Evolutionary conservation across 768 basidiomycete genomes (phyloP).

Genomic region (Ramaria sp.): DNA sequence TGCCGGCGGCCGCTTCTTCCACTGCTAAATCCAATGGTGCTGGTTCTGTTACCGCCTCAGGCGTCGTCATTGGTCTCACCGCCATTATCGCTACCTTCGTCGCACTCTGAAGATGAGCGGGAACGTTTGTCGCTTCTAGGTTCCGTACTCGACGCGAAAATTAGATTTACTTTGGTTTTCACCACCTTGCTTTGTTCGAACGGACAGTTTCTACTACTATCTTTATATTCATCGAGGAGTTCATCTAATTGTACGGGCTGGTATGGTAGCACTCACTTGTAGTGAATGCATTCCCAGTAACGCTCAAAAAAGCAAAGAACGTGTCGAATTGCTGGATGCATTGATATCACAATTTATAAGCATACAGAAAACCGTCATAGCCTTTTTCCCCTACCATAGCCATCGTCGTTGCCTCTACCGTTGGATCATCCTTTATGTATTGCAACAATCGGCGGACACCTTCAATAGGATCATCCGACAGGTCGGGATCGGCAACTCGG

Average conservation of each 20-base stretch:
- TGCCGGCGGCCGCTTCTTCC: constrained; percentile 12
- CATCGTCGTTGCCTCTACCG: constrained; percentile 41
- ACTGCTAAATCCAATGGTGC: constrained; percentile 31
- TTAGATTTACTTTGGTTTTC: neutral
- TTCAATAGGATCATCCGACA: constrained; percentile 25
- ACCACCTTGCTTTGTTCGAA: neutral
- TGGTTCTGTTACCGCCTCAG: constrained; percentile 34
- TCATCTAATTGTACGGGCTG: neutral
- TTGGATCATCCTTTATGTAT: constrained; percentile 35
- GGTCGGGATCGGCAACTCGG: constrained; percentile 30
- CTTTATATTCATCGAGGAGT: neutral
- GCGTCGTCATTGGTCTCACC: constrained; percentile 35
- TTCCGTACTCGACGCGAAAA: neutral
- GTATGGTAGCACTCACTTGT: neutral
- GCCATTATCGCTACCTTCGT: constrained; percentile 32
- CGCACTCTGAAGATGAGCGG: neutral
- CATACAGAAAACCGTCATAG: constrained; percentile 44
- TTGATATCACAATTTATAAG: constrained; percentile 16
- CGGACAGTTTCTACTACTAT: neutral
- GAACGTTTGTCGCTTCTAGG: neutral
- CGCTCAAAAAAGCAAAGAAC: neutral
- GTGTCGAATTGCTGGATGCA: neutral
- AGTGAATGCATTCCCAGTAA: neutral
- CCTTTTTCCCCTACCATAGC: constrained; percentile 40
- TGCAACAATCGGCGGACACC: constrained; percentile 37